Evolutionary conservation across 768 basidiomycete genomes (phyloP), one percentile per base, ranked within the genome.

Genomic region (Clavaria fumosa): DNA sequence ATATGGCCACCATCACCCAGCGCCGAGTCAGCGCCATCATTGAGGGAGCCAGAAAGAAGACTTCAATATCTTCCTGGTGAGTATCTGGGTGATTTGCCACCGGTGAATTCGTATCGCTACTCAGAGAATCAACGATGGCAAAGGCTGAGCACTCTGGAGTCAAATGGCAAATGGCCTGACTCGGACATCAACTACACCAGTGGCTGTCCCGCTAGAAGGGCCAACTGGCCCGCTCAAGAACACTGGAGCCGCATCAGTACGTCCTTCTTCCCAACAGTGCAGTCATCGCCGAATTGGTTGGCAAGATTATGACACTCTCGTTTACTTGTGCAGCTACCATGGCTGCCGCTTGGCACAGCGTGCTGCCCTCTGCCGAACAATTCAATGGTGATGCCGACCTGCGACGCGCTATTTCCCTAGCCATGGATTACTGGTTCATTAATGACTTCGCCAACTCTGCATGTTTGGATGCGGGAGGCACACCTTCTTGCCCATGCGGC

Each of bases 211-310:
- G 78, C 73, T 4, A 65, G 64, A 38, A 61, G 69, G 7, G 77
- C 76, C 4, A 80, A 75, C 45, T 80, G 78, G 78, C 76, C 75
- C 6, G 76, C 76, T 9, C 61, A 71, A 50, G 51, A 44, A 1
- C 75, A 79, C 44, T 78, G 72, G 70, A 52, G 53, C 28, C 63
- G 70, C 24, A 61, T 71, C 26, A 52, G 73, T 73, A 43, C 31
- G 62, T 52, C 27, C 12, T 34, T 7, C 26, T 21, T 41, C 9
- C 46, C 19, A 7, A 27, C 35, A 31, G 26, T 28, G 26, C 9
- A 28, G 26, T 14, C 26, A 28, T n/a, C n/a, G 26, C 14, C 26
- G 26, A 28, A 9, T 28, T 28, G 14, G 14, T 9, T 28, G 26
- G 9, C 26, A 28, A 28, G 26, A 9, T 28, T 14, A 9, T 28